These are phyloP conservation scores for Puccinia polysora DNA, from an alignment of 1,284 basidiomycete species.

Conservation along the genomic window DNA sequence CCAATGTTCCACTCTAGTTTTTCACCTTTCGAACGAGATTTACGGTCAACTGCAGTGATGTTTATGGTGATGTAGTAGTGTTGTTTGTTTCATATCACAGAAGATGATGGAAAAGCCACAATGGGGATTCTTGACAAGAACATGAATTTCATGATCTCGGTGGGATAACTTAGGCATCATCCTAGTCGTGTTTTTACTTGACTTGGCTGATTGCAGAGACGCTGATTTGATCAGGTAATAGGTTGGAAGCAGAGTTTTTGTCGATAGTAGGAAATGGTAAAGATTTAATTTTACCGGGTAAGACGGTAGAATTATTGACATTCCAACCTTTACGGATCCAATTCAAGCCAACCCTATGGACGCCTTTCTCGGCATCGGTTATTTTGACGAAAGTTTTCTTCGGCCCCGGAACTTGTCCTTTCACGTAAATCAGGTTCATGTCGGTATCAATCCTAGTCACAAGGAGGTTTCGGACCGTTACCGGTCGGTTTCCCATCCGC, in stretches of 20 bases:
- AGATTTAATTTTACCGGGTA: slow-evolving; percentile 50
- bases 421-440: slow-evolving; percentile 81
- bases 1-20: too few relatives aligned
- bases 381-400: slow-evolving; percentile 56
- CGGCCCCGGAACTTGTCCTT: slow-evolving; percentile 59
- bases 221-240: slow-evolving; percentile 46
- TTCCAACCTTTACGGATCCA: slow-evolving; percentile 49
- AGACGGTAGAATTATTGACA: slow-evolving; percentile 49
- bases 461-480: slow-evolving; percentile 80
- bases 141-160: too few relatives aligned
- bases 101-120: too few relatives aligned
- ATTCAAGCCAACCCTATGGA: slow-evolving; percentile 50
- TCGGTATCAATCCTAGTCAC: slow-evolving; percentile 81
- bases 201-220: slow-evolving; percentile 23
- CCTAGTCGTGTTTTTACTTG: too few relatives aligned
- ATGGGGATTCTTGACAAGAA: too few relatives aligned
- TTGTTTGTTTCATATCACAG: too few relatives aligned
- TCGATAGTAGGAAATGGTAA: slow-evolving; percentile 53
- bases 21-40: too few relatives aligned
- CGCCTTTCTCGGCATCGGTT: slow-evolving; percentile 50
- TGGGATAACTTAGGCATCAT: too few relatives aligned
- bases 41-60: too few relatives aligned
- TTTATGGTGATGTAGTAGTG: too few relatives aligned
- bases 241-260: slow-evolving; percentile 47
- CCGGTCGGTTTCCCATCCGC: slow-evolving; percentile 76